These are phyloP conservation scores for Diaporthe amygdali DNA, from an alignment of 2,329 filamentous ascomycete genomes.

Conservation along the genomic window DNA sequence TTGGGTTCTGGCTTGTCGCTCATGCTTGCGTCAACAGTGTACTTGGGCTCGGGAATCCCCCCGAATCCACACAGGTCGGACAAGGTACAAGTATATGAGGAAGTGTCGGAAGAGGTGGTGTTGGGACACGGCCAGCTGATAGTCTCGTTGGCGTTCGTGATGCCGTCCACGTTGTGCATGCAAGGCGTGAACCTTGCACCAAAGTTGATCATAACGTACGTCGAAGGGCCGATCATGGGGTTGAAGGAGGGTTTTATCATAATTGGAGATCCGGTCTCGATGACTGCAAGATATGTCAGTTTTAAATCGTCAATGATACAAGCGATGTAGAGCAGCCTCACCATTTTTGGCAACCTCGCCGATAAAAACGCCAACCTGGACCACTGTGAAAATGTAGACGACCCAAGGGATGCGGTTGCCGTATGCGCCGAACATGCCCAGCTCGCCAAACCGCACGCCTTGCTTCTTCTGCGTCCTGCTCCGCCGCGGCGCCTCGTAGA, in stretches of 20 bases:
- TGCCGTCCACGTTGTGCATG: slow-evolving; percentile 81
- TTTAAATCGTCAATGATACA: slow-evolving; percentile 25
- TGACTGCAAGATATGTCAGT: slow-evolving; percentile 50
- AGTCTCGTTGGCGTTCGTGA: slow-evolving; percentile 57
- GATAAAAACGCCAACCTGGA: slow-evolving; percentile 87
- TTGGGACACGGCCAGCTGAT: slow-evolving; percentile 83
- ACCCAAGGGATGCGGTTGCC: slow-evolving; percentile 74
- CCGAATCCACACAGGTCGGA: slow-evolving; percentile 84
- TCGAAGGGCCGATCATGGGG: slow-evolving; percentile 94
- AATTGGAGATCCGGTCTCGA: slow-evolving; percentile 79
- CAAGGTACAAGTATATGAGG: slow-evolving; percentile 67
- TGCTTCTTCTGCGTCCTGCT: slow-evolving; percentile 42
- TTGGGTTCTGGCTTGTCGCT: slow-evolving; percentile 70
- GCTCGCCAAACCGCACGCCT: slow-evolving; percentile 60
- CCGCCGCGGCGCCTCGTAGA: slow-evolving; percentile 60
- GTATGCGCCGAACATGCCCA: slow-evolving; percentile 63
- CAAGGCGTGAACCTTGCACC: slow-evolving; percentile 90
- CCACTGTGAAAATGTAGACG: slow-evolving; percentile 77
- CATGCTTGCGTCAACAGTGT: slow-evolving; percentile 50
- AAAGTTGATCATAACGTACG: slow-evolving; percentile 94
- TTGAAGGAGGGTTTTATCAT: slow-evolving; percentile 87
- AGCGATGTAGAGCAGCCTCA: slow-evolving; percentile 44
- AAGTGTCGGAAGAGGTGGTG: slow-evolving; percentile 64
- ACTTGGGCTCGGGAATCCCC: slow-evolving; percentile 72
- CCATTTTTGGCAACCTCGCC: slow-evolving; percentile 85